phyloP scores from a whole-genome alignment of 106 monocot genomes.

The Allium cepa region DNA sequence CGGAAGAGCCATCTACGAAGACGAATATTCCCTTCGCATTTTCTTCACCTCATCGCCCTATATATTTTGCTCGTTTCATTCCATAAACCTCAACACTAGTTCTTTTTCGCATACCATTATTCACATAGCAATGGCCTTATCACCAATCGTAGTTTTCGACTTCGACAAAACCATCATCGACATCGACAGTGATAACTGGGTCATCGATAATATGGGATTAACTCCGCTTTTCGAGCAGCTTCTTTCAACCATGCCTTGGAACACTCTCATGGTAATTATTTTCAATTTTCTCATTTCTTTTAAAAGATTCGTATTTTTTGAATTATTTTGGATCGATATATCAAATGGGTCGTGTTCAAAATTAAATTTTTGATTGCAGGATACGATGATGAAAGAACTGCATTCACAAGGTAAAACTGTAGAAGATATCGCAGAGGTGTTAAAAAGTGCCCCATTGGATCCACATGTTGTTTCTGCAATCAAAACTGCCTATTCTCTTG shows the following conservation, averaged over 20 bases:
- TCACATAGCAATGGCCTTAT: constrained; percentile 1
- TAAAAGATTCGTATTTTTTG: background rate
- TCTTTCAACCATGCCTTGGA: constrained; percentile 73
- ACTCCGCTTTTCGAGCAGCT: constrained; percentile 47
- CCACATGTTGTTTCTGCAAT: constrained; percentile 29
- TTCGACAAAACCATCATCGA: constrained; percentile 94
- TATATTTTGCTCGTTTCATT: too few relatives aligned
- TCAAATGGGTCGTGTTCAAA: constrained; percentile 1
- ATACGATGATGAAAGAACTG: constrained; percentile 44
- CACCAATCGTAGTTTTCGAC: constrained; percentile 61
- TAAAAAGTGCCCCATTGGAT: constrained; percentile 42
- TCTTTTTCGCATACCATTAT: too few relatives aligned
- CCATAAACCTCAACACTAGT: too few relatives aligned
- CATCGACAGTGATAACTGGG: constrained; percentile 93
- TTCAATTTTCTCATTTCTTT: background rate
- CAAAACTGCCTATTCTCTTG: constrained; percentile 40
- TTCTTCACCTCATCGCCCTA: too few relatives aligned
- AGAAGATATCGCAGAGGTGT: constrained; percentile 25
- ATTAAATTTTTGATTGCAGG: constrained; percentile 16
- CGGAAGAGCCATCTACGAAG: too few relatives aligned
- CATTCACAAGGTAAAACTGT: constrained; percentile 33
- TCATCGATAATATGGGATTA: constrained; percentile 51
- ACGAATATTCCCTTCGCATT: too few relatives aligned
- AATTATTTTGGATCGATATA: background rate
- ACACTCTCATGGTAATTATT: constrained; percentile 41